Evolutionary conservation across 805 yeast genomes (phyloP), one percentile per base, ranked within the genome.

Genomic region (Phaffomyces opuntiae): DNA sequence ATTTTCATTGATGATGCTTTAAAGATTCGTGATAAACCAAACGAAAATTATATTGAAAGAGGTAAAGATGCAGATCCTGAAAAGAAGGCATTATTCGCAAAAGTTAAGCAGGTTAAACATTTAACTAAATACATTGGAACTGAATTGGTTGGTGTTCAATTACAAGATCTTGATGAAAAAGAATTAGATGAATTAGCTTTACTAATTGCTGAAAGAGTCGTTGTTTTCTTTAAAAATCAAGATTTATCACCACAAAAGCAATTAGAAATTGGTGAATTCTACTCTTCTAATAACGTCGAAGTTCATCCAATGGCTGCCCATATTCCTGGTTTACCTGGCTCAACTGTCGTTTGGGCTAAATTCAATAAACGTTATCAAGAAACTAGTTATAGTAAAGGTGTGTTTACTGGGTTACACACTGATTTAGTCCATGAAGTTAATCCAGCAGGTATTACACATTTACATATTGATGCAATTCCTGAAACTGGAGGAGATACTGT

Each of bases 361-460:
- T 64, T 40, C 51, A 48, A 14, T 45, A 62, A 49, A 54, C 58
- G 49, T 54, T 59, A 40, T 54, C 56, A 49, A 56, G 62, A 46
- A 50, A 60, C 48, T 60, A 61, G 11, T 29, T 49, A 37, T 39
- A 44, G 50, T 44, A 55, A 48, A 41, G 42, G 48, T 21, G 49
- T 49, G 14, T 65, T 60, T 26, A 57, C 63, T 36, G 56, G 65
- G 21, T 61, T 57, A 16, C 81, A 77, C 61, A 68, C 78, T 4
- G 81, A 77, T 56, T 64, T 78, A 40, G 72, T 72, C 38, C 80
- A 77, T 55, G 82, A 78, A 64, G 65, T 65, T 38, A 74, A 72
- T 45, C 80, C 82, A 7, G 75, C 83, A 3, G 79, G 77, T 35
- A 62, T 73, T 49, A 75, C 82, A 12, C 74, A 71, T 53, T 62